Base-by-base conservation (phyloP, 2,329 filamentous ascomycete species). In the Arthrobotrys sphaeroides region DNA sequence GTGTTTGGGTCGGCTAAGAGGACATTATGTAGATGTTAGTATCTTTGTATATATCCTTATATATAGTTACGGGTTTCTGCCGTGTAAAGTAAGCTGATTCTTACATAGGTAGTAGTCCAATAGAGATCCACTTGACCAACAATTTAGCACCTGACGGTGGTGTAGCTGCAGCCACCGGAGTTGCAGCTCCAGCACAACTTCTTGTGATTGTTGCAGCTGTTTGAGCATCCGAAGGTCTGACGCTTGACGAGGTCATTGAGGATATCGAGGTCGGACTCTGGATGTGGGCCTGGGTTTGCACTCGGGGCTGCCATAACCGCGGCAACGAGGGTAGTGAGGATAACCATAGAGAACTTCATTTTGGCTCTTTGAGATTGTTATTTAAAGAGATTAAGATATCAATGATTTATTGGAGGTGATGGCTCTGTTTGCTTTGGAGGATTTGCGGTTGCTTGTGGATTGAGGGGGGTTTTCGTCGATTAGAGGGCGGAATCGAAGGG, bases 141-240 rank as follows among this genome's bases (percentile, higher is more conserved):
- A 18, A 28, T 40, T 45, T 72, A 72, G 49, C 67, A 72, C 5
- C 7, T 28, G 26, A 59, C 18, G 18, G 36, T 28, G 22, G 47
- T 72, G 43, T 72, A 72, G 49, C 59, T 64, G 59, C 59, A 72
- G 7, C 67, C 67, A 16, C 67, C 67, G 10, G 59, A 65, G 49
- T 57, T 72, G 57, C 67, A 72, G 59, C 47, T 64, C 67, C 67
- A 65, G 67, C 59, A 72, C 36, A 72, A 61, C 31, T 42, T 59
- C 49, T 49, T 72, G 45, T 31, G 43, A 7, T 7, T 57, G 22
- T 31, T 72, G 59, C 67, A 72, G 2, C 33, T 12, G 22, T 12
- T 45, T 10, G 47, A 57, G 49, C 67, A 72, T 36, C 67, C 67
- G 28, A 40, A 72, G 26, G 57, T 70, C 28, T 70, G 67, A 33